Conservation (phyloP, 2,329 filamentous ascomycete genomes). For the Nemania sp. region DNA sequence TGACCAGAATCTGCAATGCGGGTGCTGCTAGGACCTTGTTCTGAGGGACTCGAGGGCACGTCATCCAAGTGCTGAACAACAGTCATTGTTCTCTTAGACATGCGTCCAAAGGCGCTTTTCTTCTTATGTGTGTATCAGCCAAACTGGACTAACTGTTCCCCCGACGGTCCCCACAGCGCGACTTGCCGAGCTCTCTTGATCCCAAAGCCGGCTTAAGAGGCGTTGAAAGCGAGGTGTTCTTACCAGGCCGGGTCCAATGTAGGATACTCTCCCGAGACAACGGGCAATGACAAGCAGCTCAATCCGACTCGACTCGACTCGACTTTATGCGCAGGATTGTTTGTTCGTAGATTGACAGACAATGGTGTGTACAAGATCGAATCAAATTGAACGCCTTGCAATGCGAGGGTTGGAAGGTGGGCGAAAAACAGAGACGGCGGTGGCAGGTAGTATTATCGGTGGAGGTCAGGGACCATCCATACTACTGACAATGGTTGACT, state of each 20-base stretch:
- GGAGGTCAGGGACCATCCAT: conserved; percentile 36
- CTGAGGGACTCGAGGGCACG: conserved; percentile 24
- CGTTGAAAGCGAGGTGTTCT: conserved; percentile 1
- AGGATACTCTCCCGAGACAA: neutral
- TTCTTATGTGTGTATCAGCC: conserved; percentile 6
- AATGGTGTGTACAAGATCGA: conserved; percentile 10
- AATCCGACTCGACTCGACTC: too few species aligned
- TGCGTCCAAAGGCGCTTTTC: conserved; percentile 8
- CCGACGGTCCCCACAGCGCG: neutral
- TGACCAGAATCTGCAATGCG: conserved; percentile 40
- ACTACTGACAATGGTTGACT: conserved; percentile 19
- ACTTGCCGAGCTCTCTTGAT: neutral
- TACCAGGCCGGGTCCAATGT: neutral
- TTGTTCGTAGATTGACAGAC: neutral
- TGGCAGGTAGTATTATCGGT: conserved; percentile 18
- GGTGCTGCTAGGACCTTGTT: conserved; percentile 32
- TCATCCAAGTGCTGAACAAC: conserved; percentile 26
- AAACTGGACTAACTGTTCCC: neutral
- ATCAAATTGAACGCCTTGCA: neutral
- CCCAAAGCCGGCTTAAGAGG: neutral
- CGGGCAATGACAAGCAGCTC: neutral
- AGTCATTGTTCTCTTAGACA: conserved; percentile 35
- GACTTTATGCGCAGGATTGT: neutral
- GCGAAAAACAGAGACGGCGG: conserved; percentile 4
- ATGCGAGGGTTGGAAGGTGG: conserved; percentile 6